Base-by-base conservation (phyloP, 177 flowering plant genomes). In the Vitis hybrid region DNA sequence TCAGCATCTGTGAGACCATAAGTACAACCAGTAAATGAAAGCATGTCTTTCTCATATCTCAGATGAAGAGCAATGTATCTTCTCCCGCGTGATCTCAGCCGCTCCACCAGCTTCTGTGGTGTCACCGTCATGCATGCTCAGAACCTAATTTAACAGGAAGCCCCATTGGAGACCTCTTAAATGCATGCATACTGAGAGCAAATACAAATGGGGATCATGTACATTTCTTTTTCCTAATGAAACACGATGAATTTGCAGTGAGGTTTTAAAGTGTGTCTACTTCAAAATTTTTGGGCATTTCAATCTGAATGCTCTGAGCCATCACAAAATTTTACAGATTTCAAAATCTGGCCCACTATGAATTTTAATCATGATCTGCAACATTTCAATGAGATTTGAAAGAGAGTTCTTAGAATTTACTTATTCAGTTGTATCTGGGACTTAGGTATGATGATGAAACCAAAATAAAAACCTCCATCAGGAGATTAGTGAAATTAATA, bases 31-130 rank as follows among this genome's bases (percentile, higher is more conserved):
- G 96, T 93, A 72, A 91, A 95, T 66, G 99, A 81, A 6, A 95
- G 79, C 99, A 95, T 93, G 77, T 95, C 99, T 80, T 93, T 93
- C 82, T 95, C 99, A 77, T 89, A 95, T 82, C 99, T 82, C 60
- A 93, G 78, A 78, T 95, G 99, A 79, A 95, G 96, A 55, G 99
- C 93, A 65, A 95, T 90, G 70, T 89, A 95, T 76, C 79, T 81
- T 58, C 80, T 84, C 32, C 87, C 89, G 15, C 81, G 86, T 72
- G 88, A 85, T 80, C 88, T 82, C 75, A 95, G 84, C 74, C 94
- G 94, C 83, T 91, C 92, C 84, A 93, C 93, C 79, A 95, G 92
- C 91, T 82, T 93, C 98, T 95, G 99, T 85, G 85, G 84, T 88
- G 86, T 84, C 88, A 91, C 76, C 79, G 83, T 86, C 91, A 89